Percentiles rank a stretch among this genome's conserved stretches.
Evolutionary conservation across 495 filamentous ascomycete species (phyloP).

Genomic region (Hypoxylon subgilvum): DNA sequence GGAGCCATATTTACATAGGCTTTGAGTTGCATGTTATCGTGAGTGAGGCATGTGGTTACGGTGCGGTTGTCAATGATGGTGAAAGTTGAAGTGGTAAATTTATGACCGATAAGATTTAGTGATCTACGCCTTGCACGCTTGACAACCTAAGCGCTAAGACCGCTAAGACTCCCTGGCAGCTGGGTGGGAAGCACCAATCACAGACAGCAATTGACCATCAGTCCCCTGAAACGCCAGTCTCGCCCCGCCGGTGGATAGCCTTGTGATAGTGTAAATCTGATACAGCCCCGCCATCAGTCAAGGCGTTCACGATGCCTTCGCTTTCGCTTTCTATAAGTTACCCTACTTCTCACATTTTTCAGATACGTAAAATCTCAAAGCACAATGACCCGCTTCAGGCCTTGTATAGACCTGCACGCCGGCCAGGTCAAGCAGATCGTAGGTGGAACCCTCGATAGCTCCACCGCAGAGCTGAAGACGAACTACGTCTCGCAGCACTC

Average conservation of each 20-base stretch:
- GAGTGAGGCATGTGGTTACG: too few relatives aligned
- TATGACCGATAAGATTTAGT: background rate
- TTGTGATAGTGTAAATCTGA: constrained; percentile 5
- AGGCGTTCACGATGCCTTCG: too few relatives aligned
- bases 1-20: constrained; percentile 39
- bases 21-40: too few relatives aligned
- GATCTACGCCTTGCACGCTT: background rate
- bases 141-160: too few relatives aligned
- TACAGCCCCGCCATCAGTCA: constrained; percentile 1
- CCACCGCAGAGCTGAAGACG: constrained; percentile 73
- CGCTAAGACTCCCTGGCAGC: too few relatives aligned
- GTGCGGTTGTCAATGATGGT: background rate
- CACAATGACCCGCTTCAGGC: constrained; percentile 90
- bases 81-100: constrained; percentile 20
- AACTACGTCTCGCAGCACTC: constrained; percentile 88
- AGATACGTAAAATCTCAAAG: background rate
- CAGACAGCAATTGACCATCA: constrained; percentile 2
- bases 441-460: constrained; percentile 81
- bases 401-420: constrained; percentile 95
- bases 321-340: background rate
- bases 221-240: background rate
- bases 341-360: too few relatives aligned
- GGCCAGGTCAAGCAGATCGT: constrained; percentile 98
- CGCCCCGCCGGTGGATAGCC: constrained; percentile 38
- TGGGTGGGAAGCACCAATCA: constrained; percentile 27